Conservation (phyloP, 352 stramenopile genomes). For the Phytophthora sp. region DNA sequence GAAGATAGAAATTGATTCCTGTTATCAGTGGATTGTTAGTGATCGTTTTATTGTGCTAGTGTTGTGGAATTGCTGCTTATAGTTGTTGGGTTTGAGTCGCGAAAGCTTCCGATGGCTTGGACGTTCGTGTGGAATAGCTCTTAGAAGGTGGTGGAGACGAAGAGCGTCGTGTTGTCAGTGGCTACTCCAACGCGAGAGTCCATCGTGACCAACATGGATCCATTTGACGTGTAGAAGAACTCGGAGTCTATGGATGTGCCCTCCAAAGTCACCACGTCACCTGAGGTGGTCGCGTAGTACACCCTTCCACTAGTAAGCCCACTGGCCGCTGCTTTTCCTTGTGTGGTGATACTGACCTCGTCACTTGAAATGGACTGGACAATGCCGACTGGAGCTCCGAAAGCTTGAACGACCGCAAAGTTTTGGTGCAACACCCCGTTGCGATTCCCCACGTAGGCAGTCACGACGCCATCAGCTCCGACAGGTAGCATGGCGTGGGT, state of each 20-base stretch:
- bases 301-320: slow-evolving; percentile 36
- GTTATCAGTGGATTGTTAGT: slow-evolving; percentile 2
- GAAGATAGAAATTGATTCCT: slow-evolving; percentile 6
- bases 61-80: slow-evolving; percentile 33
- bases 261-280: slow-evolving; percentile 35
- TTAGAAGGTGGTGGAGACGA: slow-evolving; percentile 61
- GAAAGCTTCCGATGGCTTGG: slow-evolving; percentile 33
- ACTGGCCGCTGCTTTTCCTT: slow-evolving; percentile 25
- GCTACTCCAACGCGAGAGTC: slow-evolving; percentile 64
- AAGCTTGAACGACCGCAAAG: slow-evolving; percentile 57
- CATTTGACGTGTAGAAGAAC: slow-evolving; percentile 43
- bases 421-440: slow-evolving; percentile 39
- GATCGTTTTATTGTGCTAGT: no score
- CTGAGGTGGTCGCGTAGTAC: slow-evolving; percentile 71
- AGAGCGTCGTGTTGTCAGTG: slow-evolving; percentile 56
- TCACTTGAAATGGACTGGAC: slow-evolving; percentile 41
- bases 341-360: slow-evolving; percentile 33
- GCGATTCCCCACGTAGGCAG: slow-evolving; percentile 53
- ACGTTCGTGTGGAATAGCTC: slow-evolving; percentile 6
- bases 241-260: slow-evolving; percentile 32
- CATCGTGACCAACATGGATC: slow-evolving; percentile 52
- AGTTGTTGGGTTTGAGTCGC: slow-evolving; percentile 21
- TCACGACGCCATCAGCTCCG: slow-evolving; percentile 50
- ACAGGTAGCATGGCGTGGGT: slow-evolving; percentile 55
- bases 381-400: slow-evolving; percentile 52